These are phyloP conservation scores for Dothistroma septosporum DNA, from an alignment of 2,329 filamentous ascomycete genomes.

Conservation along the genomic window DNA sequence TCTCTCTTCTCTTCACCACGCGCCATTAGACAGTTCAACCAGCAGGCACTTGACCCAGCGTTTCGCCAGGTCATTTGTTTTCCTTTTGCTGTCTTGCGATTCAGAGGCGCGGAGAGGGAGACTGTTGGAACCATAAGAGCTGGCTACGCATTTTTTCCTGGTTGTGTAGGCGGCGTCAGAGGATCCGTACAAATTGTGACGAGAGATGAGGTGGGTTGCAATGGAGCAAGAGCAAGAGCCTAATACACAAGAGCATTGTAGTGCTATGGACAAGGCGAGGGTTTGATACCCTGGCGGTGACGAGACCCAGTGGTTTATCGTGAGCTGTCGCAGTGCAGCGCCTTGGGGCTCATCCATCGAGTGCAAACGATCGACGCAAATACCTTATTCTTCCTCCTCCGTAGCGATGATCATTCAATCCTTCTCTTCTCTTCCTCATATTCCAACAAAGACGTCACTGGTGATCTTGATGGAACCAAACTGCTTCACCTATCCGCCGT, in stretches of 20 bases:
- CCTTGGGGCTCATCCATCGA: not conserved
- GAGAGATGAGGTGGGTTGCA: not conserved
- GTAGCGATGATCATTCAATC: not conserved
- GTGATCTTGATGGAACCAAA: not conserved
- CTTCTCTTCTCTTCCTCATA: not conserved
- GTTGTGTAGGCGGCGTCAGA: slow-evolving; percentile 29
- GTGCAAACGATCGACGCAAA: not conserved
- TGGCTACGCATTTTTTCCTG: slow-evolving; percentile 23
- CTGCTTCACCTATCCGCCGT: not conserved
- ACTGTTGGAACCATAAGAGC: slow-evolving; percentile 28
- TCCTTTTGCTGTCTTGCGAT: slow-evolving; percentile 24
- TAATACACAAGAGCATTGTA: not conserved
- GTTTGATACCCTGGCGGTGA: not conserved
- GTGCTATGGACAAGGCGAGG: not conserved
- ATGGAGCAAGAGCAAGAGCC: not conserved
- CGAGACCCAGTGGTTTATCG: not conserved
- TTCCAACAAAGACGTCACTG: not conserved
- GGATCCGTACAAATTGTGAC: slow-evolving; percentile 20
- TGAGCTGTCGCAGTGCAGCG: not conserved
- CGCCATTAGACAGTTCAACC: slow-evolving; percentile 20
- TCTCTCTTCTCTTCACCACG: slow-evolving; percentile 8
- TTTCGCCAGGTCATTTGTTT: slow-evolving; percentile 8
- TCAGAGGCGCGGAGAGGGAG: slow-evolving; percentile 26
- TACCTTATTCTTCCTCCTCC: not conserved
- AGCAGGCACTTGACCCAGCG: slow-evolving; percentile 14